Conservation (phyloP, 176 grass and related monocot genomes). For the Triticum dicoccoides region DNA sequence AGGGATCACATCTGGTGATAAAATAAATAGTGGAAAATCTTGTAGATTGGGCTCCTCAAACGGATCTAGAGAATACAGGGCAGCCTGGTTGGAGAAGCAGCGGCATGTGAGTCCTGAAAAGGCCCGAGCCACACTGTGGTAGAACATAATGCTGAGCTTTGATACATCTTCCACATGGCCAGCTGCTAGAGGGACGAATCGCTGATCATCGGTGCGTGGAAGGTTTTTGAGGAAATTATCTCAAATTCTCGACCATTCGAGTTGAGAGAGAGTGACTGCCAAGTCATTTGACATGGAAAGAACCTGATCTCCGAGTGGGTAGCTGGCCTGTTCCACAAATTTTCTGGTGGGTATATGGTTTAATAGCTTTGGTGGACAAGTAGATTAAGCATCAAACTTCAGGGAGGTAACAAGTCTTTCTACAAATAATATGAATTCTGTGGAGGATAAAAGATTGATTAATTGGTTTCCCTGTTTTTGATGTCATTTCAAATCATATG, state of each 20-base stretch:
- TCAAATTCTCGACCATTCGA: neutral
- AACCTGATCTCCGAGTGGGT: neutral
- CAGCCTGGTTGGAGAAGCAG: neutral
- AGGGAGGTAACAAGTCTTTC: neutral
- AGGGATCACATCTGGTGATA: neutral
- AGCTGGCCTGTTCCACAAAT: neutral
- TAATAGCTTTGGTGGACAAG: neutral
- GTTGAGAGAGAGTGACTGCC: neutral
- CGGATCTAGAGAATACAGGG: neutral
- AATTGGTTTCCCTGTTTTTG: neutral
- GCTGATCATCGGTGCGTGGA: neutral
- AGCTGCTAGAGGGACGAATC: neutral
- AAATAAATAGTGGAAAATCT: neutral
- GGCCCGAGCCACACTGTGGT: neutral
- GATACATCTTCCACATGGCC: neutral
- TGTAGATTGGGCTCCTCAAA: neutral
- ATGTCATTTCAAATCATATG: neutral
- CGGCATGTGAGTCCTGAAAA: neutral
- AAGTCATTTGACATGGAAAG: too few relatives aligned
- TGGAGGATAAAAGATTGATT: neutral
- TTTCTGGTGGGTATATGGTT: neutral
- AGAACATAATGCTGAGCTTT: neutral
- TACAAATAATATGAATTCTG: neutral
- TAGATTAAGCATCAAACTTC: neutral
- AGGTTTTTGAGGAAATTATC: neutral